Evolutionary conservation across 345 rosid genomes (phyloP).

Genomic region (Heritiera fomes): DNA sequence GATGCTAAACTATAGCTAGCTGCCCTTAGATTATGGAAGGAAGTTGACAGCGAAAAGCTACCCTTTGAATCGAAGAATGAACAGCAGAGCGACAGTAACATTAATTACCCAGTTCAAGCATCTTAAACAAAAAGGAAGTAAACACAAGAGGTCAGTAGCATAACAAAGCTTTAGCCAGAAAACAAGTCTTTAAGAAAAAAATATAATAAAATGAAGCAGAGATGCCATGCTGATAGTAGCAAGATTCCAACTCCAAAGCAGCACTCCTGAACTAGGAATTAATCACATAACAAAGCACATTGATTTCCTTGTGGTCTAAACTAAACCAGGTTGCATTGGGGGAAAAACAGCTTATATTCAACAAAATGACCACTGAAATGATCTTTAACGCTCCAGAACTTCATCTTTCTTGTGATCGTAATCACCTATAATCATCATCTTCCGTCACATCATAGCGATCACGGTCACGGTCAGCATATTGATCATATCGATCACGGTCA

Average conservation of each 20-base stretch:
- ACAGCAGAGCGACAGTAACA: background rate
- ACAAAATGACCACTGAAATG: constrained; percentile 35
- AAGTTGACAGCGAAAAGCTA: background rate
- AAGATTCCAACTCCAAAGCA: background rate
- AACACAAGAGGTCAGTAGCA: background rate
- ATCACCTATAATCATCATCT: constrained; percentile 51
- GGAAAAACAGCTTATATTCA: background rate
- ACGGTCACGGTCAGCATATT: constrained; percentile 50
- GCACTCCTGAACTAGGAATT: background rate
- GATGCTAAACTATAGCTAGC: background rate
- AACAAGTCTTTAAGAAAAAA: background rate
- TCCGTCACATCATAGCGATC: constrained; percentile 62
- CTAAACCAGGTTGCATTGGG: background rate
- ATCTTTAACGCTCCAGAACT: constrained; percentile 33
- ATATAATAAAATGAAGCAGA: background rate
- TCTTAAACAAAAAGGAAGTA: background rate
- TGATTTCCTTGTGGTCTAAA: background rate
- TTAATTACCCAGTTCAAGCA: background rate
- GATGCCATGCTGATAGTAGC: background rate
- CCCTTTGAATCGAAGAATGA: background rate
- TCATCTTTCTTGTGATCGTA: constrained; percentile 41
- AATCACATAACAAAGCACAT: background rate
- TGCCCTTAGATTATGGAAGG: background rate
- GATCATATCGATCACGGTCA: constrained; percentile 59
- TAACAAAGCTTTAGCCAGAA: background rate